Conservation (phyloP, 345 rosid genomes). For the Anacardium occidentale region DNA sequence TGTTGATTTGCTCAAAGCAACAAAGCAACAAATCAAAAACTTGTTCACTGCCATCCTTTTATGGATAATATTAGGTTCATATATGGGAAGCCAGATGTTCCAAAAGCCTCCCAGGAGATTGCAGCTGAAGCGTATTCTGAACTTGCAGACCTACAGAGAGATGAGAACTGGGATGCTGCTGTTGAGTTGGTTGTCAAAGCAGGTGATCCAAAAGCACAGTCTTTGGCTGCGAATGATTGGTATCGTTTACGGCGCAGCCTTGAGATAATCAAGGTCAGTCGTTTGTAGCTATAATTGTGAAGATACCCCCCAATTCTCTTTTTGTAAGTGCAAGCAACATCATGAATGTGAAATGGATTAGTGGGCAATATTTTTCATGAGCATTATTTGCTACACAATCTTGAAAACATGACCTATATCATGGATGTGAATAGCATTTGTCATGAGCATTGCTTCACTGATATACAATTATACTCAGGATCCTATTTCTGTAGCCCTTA, state of each 20-base stretch:
- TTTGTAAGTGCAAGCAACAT: not conserved
- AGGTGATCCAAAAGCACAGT: constrained; percentile 64
- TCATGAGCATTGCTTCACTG: not conserved
- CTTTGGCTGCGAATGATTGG: constrained; percentile 82
- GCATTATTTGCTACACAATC: not conserved
- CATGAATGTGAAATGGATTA: constrained; percentile 4
- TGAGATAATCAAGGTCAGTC: constrained; percentile 82
- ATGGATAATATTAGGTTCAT: constrained; percentile 51
- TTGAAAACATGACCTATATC: not conserved
- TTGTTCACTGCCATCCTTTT: constrained; percentile 16
- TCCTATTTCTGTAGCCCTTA: not conserved
- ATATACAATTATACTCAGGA: not conserved
- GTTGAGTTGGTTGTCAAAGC: constrained; percentile 72
- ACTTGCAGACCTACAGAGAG: constrained; percentile 58
- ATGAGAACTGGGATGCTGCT: constrained; percentile 77
- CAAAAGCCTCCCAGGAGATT: constrained; percentile 72
- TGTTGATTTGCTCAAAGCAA: not conserved
- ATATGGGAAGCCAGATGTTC: constrained; percentile 92
- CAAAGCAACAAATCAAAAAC: not conserved
- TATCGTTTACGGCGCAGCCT: constrained; percentile 86
- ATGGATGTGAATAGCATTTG: not conserved
- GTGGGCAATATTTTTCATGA: not conserved
- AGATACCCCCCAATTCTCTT: not conserved
- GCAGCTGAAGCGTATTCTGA: constrained; percentile 55
- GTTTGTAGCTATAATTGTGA: not conserved